Conservation (phyloP, 768 basidiomycete genomes). For the Daedaleopsis sinensis region DNA sequence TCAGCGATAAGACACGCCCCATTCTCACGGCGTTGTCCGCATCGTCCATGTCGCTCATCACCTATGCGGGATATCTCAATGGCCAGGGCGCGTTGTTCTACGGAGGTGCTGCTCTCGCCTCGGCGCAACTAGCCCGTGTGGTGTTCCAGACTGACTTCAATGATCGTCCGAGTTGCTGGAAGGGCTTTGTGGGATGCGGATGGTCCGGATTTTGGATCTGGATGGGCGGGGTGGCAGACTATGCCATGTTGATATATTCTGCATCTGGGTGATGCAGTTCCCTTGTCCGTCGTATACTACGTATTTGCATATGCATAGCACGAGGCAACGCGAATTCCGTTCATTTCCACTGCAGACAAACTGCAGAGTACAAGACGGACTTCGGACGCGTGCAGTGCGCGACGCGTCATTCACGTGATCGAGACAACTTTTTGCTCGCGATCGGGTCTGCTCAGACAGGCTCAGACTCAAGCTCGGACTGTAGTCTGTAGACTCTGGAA, state of each 20-base stretch:
- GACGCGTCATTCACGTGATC: conserved; percentile 20
- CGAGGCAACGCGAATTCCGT: too few species aligned
- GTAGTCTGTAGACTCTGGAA: not conserved
- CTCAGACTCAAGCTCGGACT: not conserved
- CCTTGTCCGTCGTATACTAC: too few species aligned
- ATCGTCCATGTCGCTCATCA: conserved; percentile 72
- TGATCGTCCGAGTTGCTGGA: conserved; percentile 81
- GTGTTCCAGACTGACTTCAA: conserved; percentile 78
- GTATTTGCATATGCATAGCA: too few species aligned
- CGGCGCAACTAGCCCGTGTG: conserved; percentile 77
- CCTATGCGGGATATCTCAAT: conserved; percentile 81
- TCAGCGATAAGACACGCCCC: conserved; percentile 74
- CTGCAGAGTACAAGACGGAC: not conserved
- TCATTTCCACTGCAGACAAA: not conserved
- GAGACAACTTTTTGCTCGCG: conserved; percentile 11
- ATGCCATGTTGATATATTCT: conserved; percentile 35
- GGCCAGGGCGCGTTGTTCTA: conserved; percentile 80
- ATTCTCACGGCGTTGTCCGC: conserved; percentile 76
- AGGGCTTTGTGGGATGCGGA: conserved; percentile 85
- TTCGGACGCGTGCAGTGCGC: not conserved
- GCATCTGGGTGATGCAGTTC: not conserved
- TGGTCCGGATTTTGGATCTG: conserved; percentile 89
- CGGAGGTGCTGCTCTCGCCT: conserved; percentile 72
- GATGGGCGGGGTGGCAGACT: conserved; percentile 79
- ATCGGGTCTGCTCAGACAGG: too few species aligned